A percentile compares a stretch with the other conserved stretches of the same genome.
Conservation (phyloP, 306 rosid genomes). For the Lathyrus oleraceus region DNA sequence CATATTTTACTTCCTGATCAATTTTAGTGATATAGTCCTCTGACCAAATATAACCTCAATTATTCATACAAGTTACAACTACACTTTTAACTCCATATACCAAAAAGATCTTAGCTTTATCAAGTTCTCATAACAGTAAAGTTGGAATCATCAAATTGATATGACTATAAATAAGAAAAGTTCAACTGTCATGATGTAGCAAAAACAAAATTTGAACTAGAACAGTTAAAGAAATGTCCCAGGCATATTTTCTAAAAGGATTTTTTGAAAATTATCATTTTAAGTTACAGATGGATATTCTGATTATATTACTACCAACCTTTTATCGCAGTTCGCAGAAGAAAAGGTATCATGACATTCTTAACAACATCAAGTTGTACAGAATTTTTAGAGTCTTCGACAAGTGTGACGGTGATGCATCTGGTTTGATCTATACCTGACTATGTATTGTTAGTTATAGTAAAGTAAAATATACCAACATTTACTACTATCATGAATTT, state of each 20-base stretch:
- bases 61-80: constrained; percentile 29
- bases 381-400: constrained; percentile 49
- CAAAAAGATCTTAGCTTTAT: constrained; percentile 7
- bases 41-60: constrained; percentile 1
- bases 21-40: background rate
- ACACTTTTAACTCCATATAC: constrained; percentile 18
- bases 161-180: constrained; percentile 10
- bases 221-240: constrained; percentile 12
- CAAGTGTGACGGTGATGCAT: constrained; percentile 61
- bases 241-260: constrained; percentile 23
- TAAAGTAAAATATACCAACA: constrained; percentile 16
- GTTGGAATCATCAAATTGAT: constrained; percentile 9
- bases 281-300: constrained; percentile 14
- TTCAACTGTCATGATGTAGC: constrained; percentile 20
- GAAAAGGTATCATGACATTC: constrained; percentile 62
- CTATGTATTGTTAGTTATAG: constrained; percentile 14
- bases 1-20: background rate
- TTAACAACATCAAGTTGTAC: constrained; percentile 56
- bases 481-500: constrained; percentile 30
- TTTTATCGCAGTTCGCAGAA: constrained; percentile 67
- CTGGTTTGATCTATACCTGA: background rate
- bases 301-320: constrained; percentile 53
- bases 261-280: background rate
- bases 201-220: constrained; percentile 22
- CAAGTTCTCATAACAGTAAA: background rate